Evolutionary conservation across 2,329 filamentous ascomycete species (phyloP), one percentile per base, ranked within the genome.

Genomic region (Dactylellina leptospora): DNA sequence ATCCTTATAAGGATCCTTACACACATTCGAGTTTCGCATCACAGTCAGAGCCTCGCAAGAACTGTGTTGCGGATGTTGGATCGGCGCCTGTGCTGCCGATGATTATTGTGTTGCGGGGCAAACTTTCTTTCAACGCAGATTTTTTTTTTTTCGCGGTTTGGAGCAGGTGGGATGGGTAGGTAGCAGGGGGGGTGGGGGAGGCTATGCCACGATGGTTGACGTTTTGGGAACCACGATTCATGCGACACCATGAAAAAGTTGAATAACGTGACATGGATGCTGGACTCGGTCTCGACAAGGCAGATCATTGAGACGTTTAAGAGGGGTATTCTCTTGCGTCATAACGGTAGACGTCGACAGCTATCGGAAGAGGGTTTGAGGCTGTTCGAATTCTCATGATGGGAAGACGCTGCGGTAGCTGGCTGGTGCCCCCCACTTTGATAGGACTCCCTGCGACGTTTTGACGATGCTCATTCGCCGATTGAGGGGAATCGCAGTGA

Each of bases 1-100:
- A n/a, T n/a, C n/a, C n/a, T n/a, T n/a, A n/a, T n/a, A n/a, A n/a
- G n/a, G n/a, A n/a, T n/a, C n/a, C n/a, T n/a, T n/a, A n/a, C n/a
- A n/a, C n/a, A n/a, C n/a, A n/a, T n/a, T n/a, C n/a, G n/a, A n/a
- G n/a, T n/a, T n/a, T n/a, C n/a, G 18, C 36, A 28, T 27, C 23
- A 55, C 45, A 36, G 62, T 54, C 30, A 33, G 54, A 22, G 22
- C 56, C 48, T 61, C 3, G 40, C 27, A 22, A 38, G 38, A 61
- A 48, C 51, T 38, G 66, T 27, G 66, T 71, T 71, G 66, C 38
- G 6, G 2, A 27, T 59, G 66, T 71, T 71, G 66, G 51, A 71
- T 70, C 55, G 10, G 23, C 5, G 25, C 33, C 30, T 33, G 30
- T 33, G 30, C 13, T 33, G 30, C 30, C n/a, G n/a, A n/a, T n/a